Conservation (phyloP, 2,329 filamentous ascomycete genomes). For the Hymenoscyphus albidus region DNA sequence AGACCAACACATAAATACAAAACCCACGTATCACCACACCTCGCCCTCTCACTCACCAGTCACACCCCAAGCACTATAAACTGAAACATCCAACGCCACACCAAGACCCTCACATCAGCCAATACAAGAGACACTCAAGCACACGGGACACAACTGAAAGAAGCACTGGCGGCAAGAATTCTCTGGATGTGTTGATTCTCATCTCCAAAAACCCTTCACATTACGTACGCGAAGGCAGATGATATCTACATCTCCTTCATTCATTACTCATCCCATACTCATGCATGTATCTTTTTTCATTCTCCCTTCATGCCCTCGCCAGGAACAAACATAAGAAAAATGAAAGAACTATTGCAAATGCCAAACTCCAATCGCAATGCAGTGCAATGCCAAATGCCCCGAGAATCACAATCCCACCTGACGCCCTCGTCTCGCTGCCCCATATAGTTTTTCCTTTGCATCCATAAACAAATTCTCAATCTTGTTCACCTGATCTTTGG, state of each 20-base stretch:
- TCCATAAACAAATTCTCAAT: slow-evolving; percentile 79
- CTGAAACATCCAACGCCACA: background rate
- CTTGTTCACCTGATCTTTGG: slow-evolving; percentile 61
- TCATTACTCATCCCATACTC: slow-evolving; percentile 1
- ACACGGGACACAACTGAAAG: background rate
- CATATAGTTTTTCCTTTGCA: slow-evolving; percentile 68
- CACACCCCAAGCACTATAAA: background rate
- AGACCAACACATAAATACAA: background rate
- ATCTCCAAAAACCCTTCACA: background rate
- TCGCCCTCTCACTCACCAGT: background rate
- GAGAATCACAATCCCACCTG: slow-evolving; percentile 7
- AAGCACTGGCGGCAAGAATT: background rate
- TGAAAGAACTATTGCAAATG: background rate
- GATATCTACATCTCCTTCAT: background rate
- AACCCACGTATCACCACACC: background rate
- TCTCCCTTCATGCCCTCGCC: background rate
- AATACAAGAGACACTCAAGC: background rate
- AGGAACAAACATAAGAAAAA: background rate
- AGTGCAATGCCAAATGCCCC: slow-evolving; percentile 1
- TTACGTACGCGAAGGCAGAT: background rate
- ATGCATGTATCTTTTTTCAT: background rate
- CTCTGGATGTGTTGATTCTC: too few relatives aligned
- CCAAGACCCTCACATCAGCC: background rate
- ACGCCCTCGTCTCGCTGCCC: slow-evolving; percentile 60
- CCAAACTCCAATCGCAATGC: slow-evolving; percentile 27